phyloP scores from a whole-genome alignment of 139 green algal genomes.

The Auxenochlorella protothecoides region DNA sequence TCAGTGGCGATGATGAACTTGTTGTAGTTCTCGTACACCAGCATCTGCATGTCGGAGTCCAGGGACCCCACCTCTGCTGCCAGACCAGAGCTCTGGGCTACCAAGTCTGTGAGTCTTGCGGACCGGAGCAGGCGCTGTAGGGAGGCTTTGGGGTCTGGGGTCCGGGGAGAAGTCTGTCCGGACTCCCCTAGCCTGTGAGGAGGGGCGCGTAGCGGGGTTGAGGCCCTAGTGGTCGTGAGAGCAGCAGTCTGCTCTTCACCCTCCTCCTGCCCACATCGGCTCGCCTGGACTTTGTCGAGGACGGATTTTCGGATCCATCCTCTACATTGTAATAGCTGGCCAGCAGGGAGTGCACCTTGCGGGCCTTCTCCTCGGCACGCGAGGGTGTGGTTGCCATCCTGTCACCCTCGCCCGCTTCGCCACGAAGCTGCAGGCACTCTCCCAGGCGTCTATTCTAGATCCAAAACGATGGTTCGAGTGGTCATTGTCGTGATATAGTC shows the following conservation, averaged over 20 bases:
- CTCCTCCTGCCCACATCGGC: background rate
- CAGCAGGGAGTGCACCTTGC: slow-evolving; percentile 46
- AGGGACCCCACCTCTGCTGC: slow-evolving; percentile 73
- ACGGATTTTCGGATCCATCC: slow-evolving; percentile 10
- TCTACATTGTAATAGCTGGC: slow-evolving; percentile 59
- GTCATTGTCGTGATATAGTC: too few species aligned
- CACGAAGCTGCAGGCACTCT: too few species aligned
- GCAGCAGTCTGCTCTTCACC: background rate
- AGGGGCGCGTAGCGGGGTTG: slow-evolving; percentile 20
- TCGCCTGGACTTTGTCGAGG: background rate
- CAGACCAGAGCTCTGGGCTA: too few species aligned
- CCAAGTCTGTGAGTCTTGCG: too few species aligned
- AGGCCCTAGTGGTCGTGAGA: background rate
- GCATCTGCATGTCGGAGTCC: slow-evolving; percentile 91
- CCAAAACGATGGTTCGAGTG: too few species aligned
- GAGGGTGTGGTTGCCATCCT: too few species aligned
- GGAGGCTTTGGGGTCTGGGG: too few species aligned
- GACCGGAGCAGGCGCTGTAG: too few species aligned
- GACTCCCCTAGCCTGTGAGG: background rate
- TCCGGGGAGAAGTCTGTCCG: too few species aligned
- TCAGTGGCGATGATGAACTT: slow-evolving; percentile 97
- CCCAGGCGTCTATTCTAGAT: too few species aligned
- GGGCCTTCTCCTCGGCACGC: slow-evolving; percentile 12
- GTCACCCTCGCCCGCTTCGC: too few species aligned
- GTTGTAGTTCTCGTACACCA: slow-evolving; percentile 98